phyloP scores from a whole-genome alignment of 192 early-diverging fungal species.

The Mortierella hygrophila region DNA sequence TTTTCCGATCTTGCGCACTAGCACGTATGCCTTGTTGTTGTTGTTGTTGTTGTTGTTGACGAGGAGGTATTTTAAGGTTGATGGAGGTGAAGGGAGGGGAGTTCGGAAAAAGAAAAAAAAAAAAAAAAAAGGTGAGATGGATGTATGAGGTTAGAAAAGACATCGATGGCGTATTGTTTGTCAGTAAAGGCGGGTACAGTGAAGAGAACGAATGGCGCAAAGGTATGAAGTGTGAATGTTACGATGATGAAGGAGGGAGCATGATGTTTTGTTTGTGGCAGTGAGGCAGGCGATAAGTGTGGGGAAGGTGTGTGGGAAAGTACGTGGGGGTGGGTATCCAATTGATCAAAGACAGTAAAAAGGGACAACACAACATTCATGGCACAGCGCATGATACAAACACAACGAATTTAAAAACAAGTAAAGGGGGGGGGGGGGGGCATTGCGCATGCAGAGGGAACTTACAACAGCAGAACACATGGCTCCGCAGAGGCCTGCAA shows the following conservation, averaged over 20 bases:
- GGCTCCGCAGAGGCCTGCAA: constrained; percentile 43
- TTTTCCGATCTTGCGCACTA: constrained; percentile 80
- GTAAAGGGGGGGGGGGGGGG: not conserved
- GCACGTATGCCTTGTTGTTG: constrained; percentile 67
- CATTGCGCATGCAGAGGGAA: not conserved
- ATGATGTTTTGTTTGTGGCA: not conserved
- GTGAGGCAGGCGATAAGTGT: too few species aligned
- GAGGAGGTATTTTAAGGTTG: constrained; percentile 1
- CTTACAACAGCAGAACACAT: constrained; percentile 55
- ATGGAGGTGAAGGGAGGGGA: not conserved
- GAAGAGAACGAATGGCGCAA: not conserved
- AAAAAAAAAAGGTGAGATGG: not conserved
- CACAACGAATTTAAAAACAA: not conserved
- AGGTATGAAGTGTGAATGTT: not conserved
- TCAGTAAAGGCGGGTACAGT: not conserved
- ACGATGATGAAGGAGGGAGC: not conserved
- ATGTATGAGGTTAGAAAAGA: not conserved
- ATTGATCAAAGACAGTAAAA: not conserved
- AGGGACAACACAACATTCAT: not conserved
- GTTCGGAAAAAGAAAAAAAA: constrained; percentile 11
- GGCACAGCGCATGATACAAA: not conserved
- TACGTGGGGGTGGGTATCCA: not conserved
- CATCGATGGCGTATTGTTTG: not conserved
- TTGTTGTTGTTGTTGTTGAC: not conserved
- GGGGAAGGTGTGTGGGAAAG: not conserved